Evolutionary conservation across 2,329 filamentous ascomycete species (phyloP).

Genomic region (Aspergillus ochraceus): DNA sequence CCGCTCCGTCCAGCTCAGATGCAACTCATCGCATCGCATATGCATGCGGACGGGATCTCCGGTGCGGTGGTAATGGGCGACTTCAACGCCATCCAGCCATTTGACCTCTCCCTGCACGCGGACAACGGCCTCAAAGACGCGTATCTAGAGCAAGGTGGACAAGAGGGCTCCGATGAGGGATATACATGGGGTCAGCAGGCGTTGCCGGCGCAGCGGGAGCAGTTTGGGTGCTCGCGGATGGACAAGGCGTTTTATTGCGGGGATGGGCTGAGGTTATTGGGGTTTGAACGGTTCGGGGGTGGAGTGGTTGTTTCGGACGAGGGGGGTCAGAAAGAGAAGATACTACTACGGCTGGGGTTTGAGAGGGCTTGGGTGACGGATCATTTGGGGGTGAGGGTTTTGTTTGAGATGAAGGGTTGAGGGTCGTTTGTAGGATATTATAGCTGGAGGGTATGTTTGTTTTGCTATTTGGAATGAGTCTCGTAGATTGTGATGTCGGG

Average conservation of each 20-base stretch:
- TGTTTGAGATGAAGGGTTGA: not conserved
- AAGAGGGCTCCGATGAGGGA: conserved; percentile 4
- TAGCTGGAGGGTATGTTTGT: too few relatives aligned
- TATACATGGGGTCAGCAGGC: conserved; percentile 16
- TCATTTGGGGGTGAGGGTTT: conserved; percentile 11
- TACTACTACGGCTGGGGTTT: conserved; percentile 5
- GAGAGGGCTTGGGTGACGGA: conserved; percentile 14
- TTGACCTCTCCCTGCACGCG: conserved; percentile 3
- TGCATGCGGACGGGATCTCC: not conserved
- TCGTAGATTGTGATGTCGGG: too few relatives aligned
- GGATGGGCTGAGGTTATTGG: not conserved
- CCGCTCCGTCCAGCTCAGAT: conserved; percentile 7
- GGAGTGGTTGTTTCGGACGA: not conserved
- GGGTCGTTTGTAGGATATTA: not conserved
- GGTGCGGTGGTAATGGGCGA: conserved; percentile 3
- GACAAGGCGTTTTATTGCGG: conserved; percentile 13
- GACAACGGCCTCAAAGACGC: conserved; percentile 11
- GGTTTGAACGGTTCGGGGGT: conserved; percentile 9
- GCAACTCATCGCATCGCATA: not conserved
- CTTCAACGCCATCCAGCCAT: conserved; percentile 13
- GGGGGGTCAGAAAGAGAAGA: not conserved
- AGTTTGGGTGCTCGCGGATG: conserved; percentile 11
- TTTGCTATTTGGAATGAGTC: too few relatives aligned
- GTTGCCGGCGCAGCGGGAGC: not conserved
- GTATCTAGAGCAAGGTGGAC: conserved; percentile 8